Percentiles rank a stretch among this genome's conserved stretches.
These are phyloP conservation scores for Paraphaeosphaeria sporulosa DNA, from an alignment of 2,329 filamentous ascomycete species.

Conservation along the genomic window DNA sequence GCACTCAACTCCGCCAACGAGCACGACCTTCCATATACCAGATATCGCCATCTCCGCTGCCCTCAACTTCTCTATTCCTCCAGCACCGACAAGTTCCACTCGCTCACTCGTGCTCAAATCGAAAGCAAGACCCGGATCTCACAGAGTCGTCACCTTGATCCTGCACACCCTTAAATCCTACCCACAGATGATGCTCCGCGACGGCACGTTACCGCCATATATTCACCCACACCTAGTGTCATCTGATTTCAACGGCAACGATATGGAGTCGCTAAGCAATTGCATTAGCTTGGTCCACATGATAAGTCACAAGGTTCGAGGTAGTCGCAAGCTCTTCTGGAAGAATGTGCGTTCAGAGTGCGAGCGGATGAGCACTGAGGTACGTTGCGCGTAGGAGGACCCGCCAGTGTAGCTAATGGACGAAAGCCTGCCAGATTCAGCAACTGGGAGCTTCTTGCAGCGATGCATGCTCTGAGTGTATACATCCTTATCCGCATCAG, in stretches of 20 bases:
- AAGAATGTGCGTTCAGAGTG: conserved; percentile 55
- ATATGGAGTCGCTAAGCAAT: conserved; percentile 51
- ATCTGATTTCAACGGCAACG: conserved; percentile 24
- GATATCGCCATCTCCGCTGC: conserved; percentile 8
- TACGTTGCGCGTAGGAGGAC: conserved; percentile 25
- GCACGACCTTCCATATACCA: conserved; percentile 2
- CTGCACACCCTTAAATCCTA: conserved; percentile 54
- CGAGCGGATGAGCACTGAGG: conserved; percentile 48
- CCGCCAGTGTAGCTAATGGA: not conserved
- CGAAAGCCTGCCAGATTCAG: conserved; percentile 39
- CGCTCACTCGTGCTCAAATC: conserved; percentile 40
- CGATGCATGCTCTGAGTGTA: conserved; percentile 55
- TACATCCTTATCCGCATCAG: conserved; percentile 54
- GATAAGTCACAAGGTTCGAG: conserved; percentile 42
- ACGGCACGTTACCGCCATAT: conserved; percentile 53
- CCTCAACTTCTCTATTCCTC: conserved; percentile 31
- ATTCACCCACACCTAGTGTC: conserved; percentile 49
- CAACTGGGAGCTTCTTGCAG: conserved; percentile 52
- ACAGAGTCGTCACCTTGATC: conserved; percentile 50
- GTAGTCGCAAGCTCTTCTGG: conserved; percentile 55
- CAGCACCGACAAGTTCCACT: conserved; percentile 22
- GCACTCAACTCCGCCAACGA: conserved; percentile 23
- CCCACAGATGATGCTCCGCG: conserved; percentile 49
- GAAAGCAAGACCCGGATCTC: conserved; percentile 31
- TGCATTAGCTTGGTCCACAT: conserved; percentile 55